Percentiles rank a stretch among this genome's conserved stretches.
Evolutionary conservation across 306 rosid species (phyloP).

Genomic region (Quercus dentata): DNA sequence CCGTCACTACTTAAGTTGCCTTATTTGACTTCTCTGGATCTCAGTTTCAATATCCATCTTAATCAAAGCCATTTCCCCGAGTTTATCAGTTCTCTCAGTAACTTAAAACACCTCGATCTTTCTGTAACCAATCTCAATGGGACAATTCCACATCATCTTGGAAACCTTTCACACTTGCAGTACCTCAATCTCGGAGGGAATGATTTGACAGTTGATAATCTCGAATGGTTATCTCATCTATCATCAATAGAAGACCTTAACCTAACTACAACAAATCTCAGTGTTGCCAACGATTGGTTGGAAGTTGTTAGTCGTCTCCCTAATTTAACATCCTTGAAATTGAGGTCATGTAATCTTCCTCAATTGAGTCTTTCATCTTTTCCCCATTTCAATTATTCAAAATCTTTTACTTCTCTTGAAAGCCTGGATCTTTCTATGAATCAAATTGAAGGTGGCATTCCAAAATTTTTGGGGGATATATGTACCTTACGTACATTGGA

Average conservation of each 20-base stretch:
- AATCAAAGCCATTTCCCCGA: not conserved
- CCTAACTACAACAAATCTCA: too few species aligned
- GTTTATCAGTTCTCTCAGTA: not conserved
- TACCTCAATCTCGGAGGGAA: not conserved
- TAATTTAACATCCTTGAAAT: not conserved
- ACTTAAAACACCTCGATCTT: not conserved
- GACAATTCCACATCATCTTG: not conserved
- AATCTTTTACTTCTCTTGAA: too few species aligned
- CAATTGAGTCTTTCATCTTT: not conserved
- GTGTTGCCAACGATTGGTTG: too few species aligned
- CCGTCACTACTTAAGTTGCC: not conserved
- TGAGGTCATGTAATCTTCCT: not conserved
- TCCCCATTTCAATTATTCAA: not conserved
- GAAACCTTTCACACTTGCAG: not conserved
- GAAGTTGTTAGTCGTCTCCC: not conserved
- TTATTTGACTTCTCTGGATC: not conserved
- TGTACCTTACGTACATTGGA: too few species aligned
- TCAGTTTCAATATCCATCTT: not conserved
- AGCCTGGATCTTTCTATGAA: rapidly evolving
- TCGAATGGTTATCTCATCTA: too few species aligned
- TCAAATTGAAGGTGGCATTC: not conserved
- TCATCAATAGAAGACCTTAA: too few species aligned
- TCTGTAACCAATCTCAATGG: not conserved
- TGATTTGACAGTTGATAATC: too few species aligned
- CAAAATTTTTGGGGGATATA: too few species aligned